Evolutionary conservation across 352 stramenopile genomes (phyloP).

Genomic region (Peronospora tabacina): DNA sequence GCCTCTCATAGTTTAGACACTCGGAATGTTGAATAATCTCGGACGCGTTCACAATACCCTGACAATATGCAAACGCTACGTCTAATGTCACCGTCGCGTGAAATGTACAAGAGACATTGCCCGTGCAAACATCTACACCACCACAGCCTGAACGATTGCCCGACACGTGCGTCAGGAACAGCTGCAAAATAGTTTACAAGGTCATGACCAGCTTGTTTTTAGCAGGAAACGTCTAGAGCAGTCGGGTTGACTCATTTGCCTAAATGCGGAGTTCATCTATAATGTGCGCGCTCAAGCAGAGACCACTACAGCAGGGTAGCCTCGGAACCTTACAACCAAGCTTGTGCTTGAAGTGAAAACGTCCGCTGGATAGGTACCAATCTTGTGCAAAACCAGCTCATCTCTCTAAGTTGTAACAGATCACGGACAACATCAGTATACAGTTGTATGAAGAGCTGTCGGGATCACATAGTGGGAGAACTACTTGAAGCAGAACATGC

Average conservation of each 20-base stretch:
- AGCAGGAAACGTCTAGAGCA: not conserved
- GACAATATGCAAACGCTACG: not conserved
- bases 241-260: not conserved
- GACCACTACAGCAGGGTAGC: not conserved
- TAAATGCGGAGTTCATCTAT: not conserved
- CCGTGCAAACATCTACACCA: no score
- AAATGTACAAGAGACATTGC: no score
- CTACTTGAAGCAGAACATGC: no score
- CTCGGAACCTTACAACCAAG: not conserved
- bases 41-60: not conserved
- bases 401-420: not conserved
- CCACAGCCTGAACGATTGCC: no score
- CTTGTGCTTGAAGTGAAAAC: no score
- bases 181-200: no score
- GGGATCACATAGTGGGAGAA: no score
- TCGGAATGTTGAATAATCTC: not conserved
- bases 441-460: not conserved
- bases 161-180: no score
- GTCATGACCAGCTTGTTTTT: no score
- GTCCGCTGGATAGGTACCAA: not conserved
- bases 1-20: not conserved
- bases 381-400: not conserved
- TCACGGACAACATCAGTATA: not conserved
- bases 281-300: not conserved
- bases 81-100: no score